These are phyloP conservation scores for Ochromonas danica DNA, from an alignment of 108 stramenopile genomes.

Conservation along the genomic window DNA sequence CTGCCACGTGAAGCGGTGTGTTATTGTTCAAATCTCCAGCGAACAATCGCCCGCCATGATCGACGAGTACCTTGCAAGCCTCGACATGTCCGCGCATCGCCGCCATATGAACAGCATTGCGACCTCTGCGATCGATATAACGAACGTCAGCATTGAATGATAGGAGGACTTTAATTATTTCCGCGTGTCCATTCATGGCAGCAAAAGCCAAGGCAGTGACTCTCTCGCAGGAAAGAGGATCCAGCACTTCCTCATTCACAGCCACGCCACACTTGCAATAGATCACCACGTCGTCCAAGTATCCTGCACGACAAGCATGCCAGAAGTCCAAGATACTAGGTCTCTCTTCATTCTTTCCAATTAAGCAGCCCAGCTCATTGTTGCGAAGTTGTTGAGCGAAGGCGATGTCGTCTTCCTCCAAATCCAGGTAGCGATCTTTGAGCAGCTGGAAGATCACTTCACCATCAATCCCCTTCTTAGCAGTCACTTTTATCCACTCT, in stretches of 20 bases:
- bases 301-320: slow-evolving; percentile 42
- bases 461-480: slow-evolving; percentile 53
- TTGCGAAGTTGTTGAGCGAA: slow-evolving; percentile 43
- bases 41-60: slow-evolving; percentile 40
- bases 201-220: slow-evolving; percentile 47
- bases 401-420: slow-evolving; percentile 27
- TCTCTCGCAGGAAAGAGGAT: slow-evolving; percentile 37
- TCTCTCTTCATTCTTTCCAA: slow-evolving; percentile 32
- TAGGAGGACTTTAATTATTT: slow-evolving; percentile 44
- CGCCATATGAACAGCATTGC: slow-evolving; percentile 55
- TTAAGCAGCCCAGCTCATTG: slow-evolving; percentile 44
- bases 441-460: slow-evolving; percentile 44
- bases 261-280: slow-evolving; percentile 40
- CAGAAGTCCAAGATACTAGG: slow-evolving; percentile 54
- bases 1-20: slow-evolving; percentile 59
- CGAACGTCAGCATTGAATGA: slow-evolving; percentile 46
- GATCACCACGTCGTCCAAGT: slow-evolving; percentile 50
- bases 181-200: slow-evolving; percentile 43
- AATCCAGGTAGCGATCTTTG: slow-evolving; percentile 32
- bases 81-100: slow-evolving; percentile 46
- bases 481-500: slow-evolving; percentile 51
- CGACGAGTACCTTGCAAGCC: slow-evolving; percentile 42
- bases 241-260: slow-evolving; percentile 25
- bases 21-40: slow-evolving; percentile 49
- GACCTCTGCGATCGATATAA: slow-evolving; percentile 42